Evolutionary conservation across 371 early-diverging fungal genomes (phyloP).

Genomic region (Lichtheimia ornata): DNA sequence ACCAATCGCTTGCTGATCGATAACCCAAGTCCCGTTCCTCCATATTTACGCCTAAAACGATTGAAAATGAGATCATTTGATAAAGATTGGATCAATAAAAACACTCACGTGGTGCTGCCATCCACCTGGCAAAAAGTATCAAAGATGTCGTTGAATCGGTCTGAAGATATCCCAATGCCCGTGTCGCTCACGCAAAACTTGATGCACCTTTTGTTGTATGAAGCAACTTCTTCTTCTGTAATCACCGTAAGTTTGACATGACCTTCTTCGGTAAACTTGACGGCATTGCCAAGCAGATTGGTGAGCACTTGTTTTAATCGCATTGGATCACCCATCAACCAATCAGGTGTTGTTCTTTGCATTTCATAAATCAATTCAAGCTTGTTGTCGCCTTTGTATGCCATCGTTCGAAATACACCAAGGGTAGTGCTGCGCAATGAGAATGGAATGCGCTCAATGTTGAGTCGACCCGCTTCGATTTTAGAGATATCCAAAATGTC

Average conservation of each 20-base stretch:
- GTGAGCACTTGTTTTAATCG: slow-evolving; percentile 80
- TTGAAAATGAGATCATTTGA: neutral
- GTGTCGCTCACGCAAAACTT: slow-evolving; percentile 78
- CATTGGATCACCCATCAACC: slow-evolving; percentile 74
- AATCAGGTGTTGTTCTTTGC: slow-evolving; percentile 66
- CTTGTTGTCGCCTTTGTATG: slow-evolving; percentile 72
- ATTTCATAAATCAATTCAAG: slow-evolving; percentile 63
- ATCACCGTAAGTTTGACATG: slow-evolving; percentile 28
- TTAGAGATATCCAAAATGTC: slow-evolving; percentile 85
- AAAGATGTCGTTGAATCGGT: slow-evolving; percentile 76
- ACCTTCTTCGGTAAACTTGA: slow-evolving; percentile 82
- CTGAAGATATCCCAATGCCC: slow-evolving; percentile 83
- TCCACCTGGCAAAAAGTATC: slow-evolving; percentile 84
- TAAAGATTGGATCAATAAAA: neutral
- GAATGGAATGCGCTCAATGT: slow-evolving; percentile 67
- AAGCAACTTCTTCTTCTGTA: slow-evolving; percentile 31
- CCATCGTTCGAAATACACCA: slow-evolving; percentile 65
- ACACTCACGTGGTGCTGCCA: slow-evolving; percentile 70
- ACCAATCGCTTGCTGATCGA: slow-evolving; percentile 78
- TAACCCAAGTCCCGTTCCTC: slow-evolving; percentile 77
- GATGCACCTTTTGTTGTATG: slow-evolving; percentile 43
- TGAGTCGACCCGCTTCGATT: slow-evolving; percentile 81
- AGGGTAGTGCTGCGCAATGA: slow-evolving; percentile 65
- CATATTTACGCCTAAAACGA: slow-evolving; percentile 18
- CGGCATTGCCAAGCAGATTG: slow-evolving; percentile 82